Evolutionary conservation across 176 grass and related monocot genomes (phyloP), one percentile per base, ranked within the genome.

Genomic region (Paspalum notatum): DNA sequence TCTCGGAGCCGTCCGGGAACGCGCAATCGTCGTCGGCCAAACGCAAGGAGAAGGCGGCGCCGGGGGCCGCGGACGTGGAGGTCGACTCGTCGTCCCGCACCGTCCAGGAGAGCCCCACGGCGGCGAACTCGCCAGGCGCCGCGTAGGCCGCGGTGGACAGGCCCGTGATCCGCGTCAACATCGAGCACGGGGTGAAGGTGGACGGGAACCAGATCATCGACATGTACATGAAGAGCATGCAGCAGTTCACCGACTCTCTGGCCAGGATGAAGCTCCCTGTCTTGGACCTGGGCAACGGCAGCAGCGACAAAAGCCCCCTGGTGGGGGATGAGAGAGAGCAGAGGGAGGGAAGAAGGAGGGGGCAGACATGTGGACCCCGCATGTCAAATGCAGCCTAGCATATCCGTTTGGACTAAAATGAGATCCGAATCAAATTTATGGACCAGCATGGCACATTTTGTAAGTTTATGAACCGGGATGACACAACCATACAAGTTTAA

Each of bases 141-240:
- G 62, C 81, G 83, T 82, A 78, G 83, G 81, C 12, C 59, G 66
- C 78, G 25, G 81, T 88, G 51, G 55, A 94, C 21, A 98, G 88
- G 76, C 96, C 93, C 50, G 85, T 95, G 49, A 61, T 95, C 67
- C 87, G 77, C 68, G 78, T 99, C 78, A 90, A 90, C 70, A 77
- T 99, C 32, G 92, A 89, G 78, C 93, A 90, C 63, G 91, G 93
- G 83, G 78, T 95, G 39, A 74, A 82, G 52, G 94, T 97, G 8
- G 86, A 94, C 71, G 85, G 92, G 82, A 86, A 99, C 77, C 89
- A 96, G 45, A 93, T 99, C 82, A 90, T 99, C 66, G 93, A 99
- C 68, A 95, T 99, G 91, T 99, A 99, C 76, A 93, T 95, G 97
- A 99, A 99, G 85, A 99, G 97, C 93, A 99, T 99, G 97, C 97